These are phyloP conservation scores for Vigna unguiculata DNA, from an alignment of 306 rosid genomes.

Conservation along the genomic window DNA sequence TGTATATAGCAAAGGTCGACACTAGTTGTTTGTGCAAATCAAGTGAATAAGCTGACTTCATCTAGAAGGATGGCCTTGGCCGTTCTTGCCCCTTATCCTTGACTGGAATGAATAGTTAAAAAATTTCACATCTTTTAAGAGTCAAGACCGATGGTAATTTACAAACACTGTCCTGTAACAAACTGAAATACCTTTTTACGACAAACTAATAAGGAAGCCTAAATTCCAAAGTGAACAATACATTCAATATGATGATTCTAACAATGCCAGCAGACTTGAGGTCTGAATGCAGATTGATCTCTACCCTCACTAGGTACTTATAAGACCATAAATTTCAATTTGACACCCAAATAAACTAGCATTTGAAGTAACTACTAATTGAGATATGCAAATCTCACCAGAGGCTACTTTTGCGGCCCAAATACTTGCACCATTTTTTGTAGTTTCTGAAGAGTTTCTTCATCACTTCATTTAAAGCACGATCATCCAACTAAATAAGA, in stretches of 20 bases:
- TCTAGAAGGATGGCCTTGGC: background rate
- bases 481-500: constrained; percentile 79
- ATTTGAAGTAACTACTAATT: constrained; percentile 29
- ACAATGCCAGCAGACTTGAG: too few relatives aligned
- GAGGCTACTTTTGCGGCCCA: constrained; percentile 98
- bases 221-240: too few relatives aligned
- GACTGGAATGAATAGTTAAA: too few relatives aligned
- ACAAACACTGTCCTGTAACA: too few relatives aligned
- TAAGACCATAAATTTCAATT: constrained; percentile 34
- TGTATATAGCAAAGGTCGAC: constrained; percentile 18
- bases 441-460: constrained; percentile 93
- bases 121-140: too few relatives aligned
- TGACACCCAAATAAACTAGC: constrained; percentile 5
- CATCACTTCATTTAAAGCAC: constrained; percentile 83
- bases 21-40: constrained; percentile 9
- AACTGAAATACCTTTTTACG: too few relatives aligned
- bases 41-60: constrained; percentile 23
- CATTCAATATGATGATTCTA: too few relatives aligned
- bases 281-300: constrained; percentile 19
- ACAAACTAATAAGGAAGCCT: too few relatives aligned
- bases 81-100: too few relatives aligned
- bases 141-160: too few relatives aligned
- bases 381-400: constrained; percentile 70
- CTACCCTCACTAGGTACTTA: constrained; percentile 30
- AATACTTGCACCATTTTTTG: constrained; percentile 93